Percentiles rank a stretch among this genome's conserved stretches.
These are phyloP conservation scores for Spatholobus suberectus DNA, from an alignment of 306 rosid species.

Conservation along the genomic window DNA sequence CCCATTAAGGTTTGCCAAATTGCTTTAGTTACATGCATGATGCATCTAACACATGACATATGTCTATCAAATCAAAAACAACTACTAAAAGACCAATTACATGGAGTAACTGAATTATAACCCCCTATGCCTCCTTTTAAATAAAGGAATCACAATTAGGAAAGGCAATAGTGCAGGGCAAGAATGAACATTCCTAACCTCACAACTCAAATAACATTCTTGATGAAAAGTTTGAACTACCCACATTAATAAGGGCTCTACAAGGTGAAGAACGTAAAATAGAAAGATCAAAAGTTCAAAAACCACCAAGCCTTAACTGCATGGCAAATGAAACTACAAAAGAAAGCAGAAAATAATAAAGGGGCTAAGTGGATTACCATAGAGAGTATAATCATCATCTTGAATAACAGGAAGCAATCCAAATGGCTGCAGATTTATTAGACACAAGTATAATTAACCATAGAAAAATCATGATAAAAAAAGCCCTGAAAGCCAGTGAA, in stretches of 20 bases:
- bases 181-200: not conserved
- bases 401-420: slow-evolving; percentile 59
- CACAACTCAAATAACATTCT: not conserved
- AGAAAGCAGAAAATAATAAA: not conserved
- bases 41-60: too few relatives aligned
- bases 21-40: too few relatives aligned
- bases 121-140: not conserved
- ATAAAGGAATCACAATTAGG: not conserved
- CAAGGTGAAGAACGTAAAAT: not conserved
- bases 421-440: slow-evolving; percentile 51
- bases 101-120: not conserved
- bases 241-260: not conserved
- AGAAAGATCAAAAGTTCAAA: slow-evolving; percentile 13
- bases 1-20: too few relatives aligned
- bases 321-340: not conserved
- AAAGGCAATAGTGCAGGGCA: not conserved
- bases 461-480: not conserved
- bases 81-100: too few relatives aligned
- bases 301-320: not conserved
- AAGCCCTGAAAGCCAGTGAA: not conserved
- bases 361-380: slow-evolving; percentile 40
- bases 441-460: not conserved
- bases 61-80: too few relatives aligned
- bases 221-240: not conserved
- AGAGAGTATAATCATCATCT: slow-evolving; percentile 62